Evolutionary conservation across 768 basidiomycete genomes (phyloP), one percentile per base, ranked within the genome.

Genomic region (Omphalotus guepiniiformis): DNA sequence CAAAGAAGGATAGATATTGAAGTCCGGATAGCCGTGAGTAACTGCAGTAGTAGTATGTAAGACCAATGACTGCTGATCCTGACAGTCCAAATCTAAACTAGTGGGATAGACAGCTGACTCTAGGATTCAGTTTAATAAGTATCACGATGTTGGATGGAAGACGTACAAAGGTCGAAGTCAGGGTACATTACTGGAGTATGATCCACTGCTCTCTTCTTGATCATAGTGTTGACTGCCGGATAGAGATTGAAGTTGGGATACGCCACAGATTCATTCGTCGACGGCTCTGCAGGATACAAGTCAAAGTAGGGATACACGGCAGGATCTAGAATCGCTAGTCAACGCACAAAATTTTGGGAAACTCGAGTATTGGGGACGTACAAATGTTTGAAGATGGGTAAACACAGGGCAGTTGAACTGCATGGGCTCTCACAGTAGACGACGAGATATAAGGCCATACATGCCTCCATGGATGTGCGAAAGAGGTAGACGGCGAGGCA

Each of bases 161-260:
- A 46, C 53, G 3, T 35, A 58, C 54, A 58, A 25, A 58, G 29
- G 13, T 58, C 46, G 40, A 62, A 54, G 4, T 36, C 22, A 8
- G 66, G 66, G 47, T 66, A 68, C 2, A 35, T 36, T 26, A n/a
- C n/a, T n/a, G n/a, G n/a, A n/a, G n/a, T n/a, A n/a, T 37, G 51
- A 41, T 47, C 39, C 37, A 16, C 25, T n/a, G 37, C 18, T 19
- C 26, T 40, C 36, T 22, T n/a, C n/a, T n/a, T n/a, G n/a, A n/a
- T n/a, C 11, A 2, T n/a, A n/a, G n/a, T n/a, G n/a, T n/a, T 34
- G 19, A 45, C 35, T 6, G 49, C 49, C 40, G 69, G 66, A 55
- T 72, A 74, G 44, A 72, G 59, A 44, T 65, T 49, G 47, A 72
- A 63, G 47, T 62, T 48, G 21, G 72, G 70, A 53, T 72, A 73